Evolutionary conservation across 805 yeast genomes (phyloP), one percentile per base, ranked within the genome.

Genomic region (Ogataea sp.): DNA sequence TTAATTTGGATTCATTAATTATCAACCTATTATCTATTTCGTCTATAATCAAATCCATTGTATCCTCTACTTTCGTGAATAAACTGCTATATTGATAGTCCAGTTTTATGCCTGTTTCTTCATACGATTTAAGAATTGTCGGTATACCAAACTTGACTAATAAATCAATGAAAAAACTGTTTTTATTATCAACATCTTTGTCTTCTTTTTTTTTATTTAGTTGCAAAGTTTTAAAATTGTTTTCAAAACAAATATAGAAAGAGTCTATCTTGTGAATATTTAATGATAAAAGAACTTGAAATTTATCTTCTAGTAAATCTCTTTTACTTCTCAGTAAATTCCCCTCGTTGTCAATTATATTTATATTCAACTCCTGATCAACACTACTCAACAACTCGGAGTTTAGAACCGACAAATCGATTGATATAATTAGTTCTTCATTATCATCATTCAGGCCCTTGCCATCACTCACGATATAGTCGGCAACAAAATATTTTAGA

Each of bases 191-290:
- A 23, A 23, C n/a, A n/a, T n/a, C n/a, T n/a, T n/a, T n/a, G n/a
- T n/a, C n/a, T n/a, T n/a, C n/a, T n/a, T n/a, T 7, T 23, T 23
- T 23, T 8, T 33, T 16, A 29, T 31, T 1, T 52, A 40, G 36
- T 40, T 54, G 61, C 62, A 57, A 61, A 56, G 34, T 48, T 49
- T 40, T 59, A 59, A 26, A 48, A 32, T 38, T 49, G 33, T 53
- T 59, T 36, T 59, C 64, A 38, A 58, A 58, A 38, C 64, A 59
- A 18, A 59, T 32, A 40, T 55, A 60, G 16, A 57, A 32, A 36
- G 50, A 51, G 25, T 55, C 53, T 2, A 41, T 21, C 2, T 34
- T 30, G 4, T 30, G 6, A 5, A 18, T 17, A 30, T 30, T 17
- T 10, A 30, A 17, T 10, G 33, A 30, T 30, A 30, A 30, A 17